Percentiles rank a stretch among this genome's conserved stretches.
Conservation (phyloP, 148 eudicot genomes). For the Silene uniflora region DNA sequence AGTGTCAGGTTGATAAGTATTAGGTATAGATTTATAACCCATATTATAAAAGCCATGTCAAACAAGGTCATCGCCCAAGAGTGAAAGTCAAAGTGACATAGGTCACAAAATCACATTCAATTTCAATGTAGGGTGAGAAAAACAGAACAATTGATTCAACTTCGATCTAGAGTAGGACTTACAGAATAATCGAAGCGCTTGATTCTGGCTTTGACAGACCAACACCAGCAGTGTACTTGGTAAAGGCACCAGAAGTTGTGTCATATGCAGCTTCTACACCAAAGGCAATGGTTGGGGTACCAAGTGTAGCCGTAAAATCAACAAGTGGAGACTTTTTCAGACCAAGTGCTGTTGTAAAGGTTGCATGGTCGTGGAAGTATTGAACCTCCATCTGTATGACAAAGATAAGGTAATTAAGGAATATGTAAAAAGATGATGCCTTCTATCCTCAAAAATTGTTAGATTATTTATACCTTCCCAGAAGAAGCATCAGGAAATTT, state of each 20-base stretch:
- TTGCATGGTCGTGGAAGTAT: slow-evolving; percentile 86
- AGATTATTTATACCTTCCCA: slow-evolving; percentile 56
- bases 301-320: slow-evolving; percentile 78
- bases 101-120: background rate
- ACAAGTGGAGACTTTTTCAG: slow-evolving; percentile 64
- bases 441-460: background rate
- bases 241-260: slow-evolving; percentile 60
- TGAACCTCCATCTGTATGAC: slow-evolving; percentile 69
- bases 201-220: slow-evolving; percentile 62
- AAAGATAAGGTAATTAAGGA: slow-evolving; percentile 2
- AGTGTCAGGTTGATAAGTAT: background rate
- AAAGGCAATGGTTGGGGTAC: slow-evolving; percentile 80
- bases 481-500: slow-evolving; percentile 68
- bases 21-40: background rate
- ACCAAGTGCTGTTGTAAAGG: slow-evolving; percentile 66
- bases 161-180: slow-evolving; percentile 26
- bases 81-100: background rate
- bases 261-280: slow-evolving; percentile 94
- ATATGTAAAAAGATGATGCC: background rate
- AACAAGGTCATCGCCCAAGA: background rate
- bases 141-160: background rate
- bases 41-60: background rate
- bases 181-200: slow-evolving; percentile 56
- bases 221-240: slow-evolving; percentile 81
- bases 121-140: background rate